Base-by-base conservation (phyloP, 2,329 filamentous ascomycete genomes). In the Aureobasidium mangrovei region DNA sequence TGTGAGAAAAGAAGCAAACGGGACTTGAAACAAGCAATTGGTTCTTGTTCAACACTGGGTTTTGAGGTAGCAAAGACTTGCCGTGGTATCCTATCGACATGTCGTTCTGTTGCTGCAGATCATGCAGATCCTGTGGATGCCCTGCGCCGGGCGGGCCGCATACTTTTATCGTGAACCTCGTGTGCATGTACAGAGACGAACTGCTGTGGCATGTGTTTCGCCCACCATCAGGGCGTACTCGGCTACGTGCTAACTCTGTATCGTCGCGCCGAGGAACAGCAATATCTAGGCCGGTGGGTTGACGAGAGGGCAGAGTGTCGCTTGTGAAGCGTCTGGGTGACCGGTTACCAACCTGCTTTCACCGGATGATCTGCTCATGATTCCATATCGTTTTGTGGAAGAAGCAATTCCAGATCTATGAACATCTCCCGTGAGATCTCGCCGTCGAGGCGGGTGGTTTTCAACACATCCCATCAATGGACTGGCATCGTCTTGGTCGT, bases 91-190 rank as follows among this genome's bases (percentile, higher is more conserved):
- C 28, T 38, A 49, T 32, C 24, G 46, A 40, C 28, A 33, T 51
- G 38, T 51, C 47, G 47, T 51, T 32, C 35, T 40, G 35, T 48
- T 10, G 47, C 9, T 51, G 47, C 47, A 51, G 47, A 51, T 51
- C 47, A 49, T 51, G 47, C 38, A 51, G 47, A 51, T 51, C 47
- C 38, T n/a, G 45, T 48, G 35, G 26, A 33, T 33, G 47, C 47
- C 47, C 47, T 51, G 47, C 47, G 47, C 47, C 47, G 47, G 47
- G 47, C 47, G 47, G 47, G 47, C 47, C 47, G 47, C 47, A 51
- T 51, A 51, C 47, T 51, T 51, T 51, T 51, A 49, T 40, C 46
- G 46, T 49, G 46, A 36, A 49, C 46, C 46, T 49, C 46, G 46
- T 49, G 46, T 49, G 46, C 46, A 49, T 49, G 46, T 49, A 49